Conservation (phyloP, 2,329 filamentous ascomycete species). For the Exophiala spinifera region DNA sequence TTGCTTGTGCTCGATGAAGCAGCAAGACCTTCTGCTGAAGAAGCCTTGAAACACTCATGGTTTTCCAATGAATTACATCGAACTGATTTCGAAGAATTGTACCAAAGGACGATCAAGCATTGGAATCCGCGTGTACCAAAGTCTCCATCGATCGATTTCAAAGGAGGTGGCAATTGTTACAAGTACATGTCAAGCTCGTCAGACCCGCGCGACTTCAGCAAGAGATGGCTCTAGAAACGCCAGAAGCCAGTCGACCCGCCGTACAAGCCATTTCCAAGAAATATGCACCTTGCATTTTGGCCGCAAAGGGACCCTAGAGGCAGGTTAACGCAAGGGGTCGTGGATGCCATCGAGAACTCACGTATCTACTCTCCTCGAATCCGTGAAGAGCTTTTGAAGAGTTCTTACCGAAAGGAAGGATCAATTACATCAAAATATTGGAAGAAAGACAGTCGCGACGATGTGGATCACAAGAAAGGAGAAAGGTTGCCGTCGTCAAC, state of each 20-base stretch:
- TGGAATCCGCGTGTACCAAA: conserved; percentile 47
- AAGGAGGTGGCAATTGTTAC: conserved; percentile 11
- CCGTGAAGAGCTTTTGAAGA: neutral
- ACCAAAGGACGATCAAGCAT: conserved; percentile 46
- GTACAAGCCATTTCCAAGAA: conserved; percentile 31
- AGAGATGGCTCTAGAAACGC: conserved; percentile 7
- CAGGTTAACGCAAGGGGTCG: conserved; percentile 15
- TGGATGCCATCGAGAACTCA: conserved; percentile 12
- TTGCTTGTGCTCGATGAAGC: conserved; percentile 52
- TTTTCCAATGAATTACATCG: conserved; percentile 52
- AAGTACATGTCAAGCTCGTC: conserved; percentile 10
- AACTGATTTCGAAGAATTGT: conserved; percentile 49
- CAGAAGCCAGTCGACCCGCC: conserved; percentile 24
- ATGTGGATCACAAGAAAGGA: neutral
- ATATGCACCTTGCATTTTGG: conserved; percentile 22
- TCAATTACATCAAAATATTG: too few relatives aligned
- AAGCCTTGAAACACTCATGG: conserved; percentile 56
- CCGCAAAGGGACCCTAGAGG: conserved; percentile 10
- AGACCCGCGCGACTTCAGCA: conserved; percentile 9
- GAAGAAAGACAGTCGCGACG: too few relatives aligned
- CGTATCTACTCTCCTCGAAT: conserved; percentile 2
- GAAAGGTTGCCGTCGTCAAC: too few relatives aligned
- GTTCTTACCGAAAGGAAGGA: too few relatives aligned
- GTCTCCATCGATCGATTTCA: conserved; percentile 19
- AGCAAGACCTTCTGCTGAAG: conserved; percentile 50